Conservation (phyloP, 2,329 filamentous ascomycete species). For the Claviceps quebecensis region DNA sequence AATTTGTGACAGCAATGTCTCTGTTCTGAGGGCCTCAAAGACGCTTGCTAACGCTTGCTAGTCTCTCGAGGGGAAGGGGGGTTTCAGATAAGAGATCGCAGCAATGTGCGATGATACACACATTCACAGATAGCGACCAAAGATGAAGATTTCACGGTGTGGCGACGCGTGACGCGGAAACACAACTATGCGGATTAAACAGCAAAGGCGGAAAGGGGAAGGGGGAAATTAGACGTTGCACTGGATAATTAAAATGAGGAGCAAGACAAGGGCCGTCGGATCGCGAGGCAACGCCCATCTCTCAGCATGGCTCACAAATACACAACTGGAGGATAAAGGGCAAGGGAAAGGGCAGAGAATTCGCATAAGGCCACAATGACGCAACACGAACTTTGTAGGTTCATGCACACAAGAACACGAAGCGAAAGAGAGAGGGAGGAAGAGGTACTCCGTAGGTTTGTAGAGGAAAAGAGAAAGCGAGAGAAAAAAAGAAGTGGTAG, state of each 20-base stretch:
- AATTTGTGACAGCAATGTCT: not conserved
- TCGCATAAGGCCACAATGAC: not conserved
- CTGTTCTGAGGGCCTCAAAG: not conserved
- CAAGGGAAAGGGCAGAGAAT: not conserved
- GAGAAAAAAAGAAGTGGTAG: not conserved
- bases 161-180: not conserved
- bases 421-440: not conserved
- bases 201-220: not conserved
- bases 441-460: not conserved
- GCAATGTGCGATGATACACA: not conserved
- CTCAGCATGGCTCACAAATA: not conserved
- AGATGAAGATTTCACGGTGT: not conserved
- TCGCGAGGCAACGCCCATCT: not conserved
- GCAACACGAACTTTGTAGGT: not conserved
- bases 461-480: too few relatives aligned
- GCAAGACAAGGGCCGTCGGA: not conserved
- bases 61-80: not conserved
- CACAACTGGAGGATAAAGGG: not conserved
- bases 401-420: not conserved
- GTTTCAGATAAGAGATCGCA: not conserved
- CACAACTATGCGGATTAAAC: not conserved
- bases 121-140: not conserved
- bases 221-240: not conserved
- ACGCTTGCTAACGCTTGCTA: constrained; percentile 4
- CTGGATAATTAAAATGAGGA: not conserved